phyloP scores from a whole-genome alignment of 495 filamentous ascomycete species.

The Penicillium ochrochloron region DNA sequence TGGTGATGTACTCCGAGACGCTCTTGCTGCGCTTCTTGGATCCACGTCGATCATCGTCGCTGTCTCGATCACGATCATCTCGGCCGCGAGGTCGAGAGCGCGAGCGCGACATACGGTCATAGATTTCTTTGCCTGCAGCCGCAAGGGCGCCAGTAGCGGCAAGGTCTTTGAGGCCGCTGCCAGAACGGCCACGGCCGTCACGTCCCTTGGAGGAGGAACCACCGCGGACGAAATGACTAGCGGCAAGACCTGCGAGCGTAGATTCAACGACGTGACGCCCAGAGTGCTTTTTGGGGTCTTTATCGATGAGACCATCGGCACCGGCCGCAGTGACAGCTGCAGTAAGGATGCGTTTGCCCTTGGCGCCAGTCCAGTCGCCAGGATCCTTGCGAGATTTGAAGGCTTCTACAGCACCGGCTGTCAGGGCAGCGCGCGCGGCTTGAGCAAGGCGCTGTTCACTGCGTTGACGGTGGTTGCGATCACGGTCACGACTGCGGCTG shows the following conservation, averaged over 20 bases:
- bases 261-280: slow-evolving; percentile 72
- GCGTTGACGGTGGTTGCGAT: slow-evolving; percentile 38
- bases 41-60: slow-evolving; percentile 45
- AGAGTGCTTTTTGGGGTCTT: slow-evolving; percentile 72
- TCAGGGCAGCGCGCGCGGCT: slow-evolving; percentile 82
- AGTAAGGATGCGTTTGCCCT: slow-evolving; percentile 85
- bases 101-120: slow-evolving; percentile 63
- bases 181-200: slow-evolving; percentile 30
- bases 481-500: slow-evolving; percentile 40
- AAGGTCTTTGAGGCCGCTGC: slow-evolving; percentile 62
- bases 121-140: slow-evolving; percentile 78
- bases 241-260: slow-evolving; percentile 81
- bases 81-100: slow-evolving; percentile 62
- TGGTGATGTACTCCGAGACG: slow-evolving; percentile 59
- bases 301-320: slow-evolving; percentile 75
- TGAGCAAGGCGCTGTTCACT: slow-evolving; percentile 74
- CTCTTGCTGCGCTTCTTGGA: slow-evolving; percentile 58
- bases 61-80: slow-evolving; percentile 40
- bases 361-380: slow-evolving; percentile 81
- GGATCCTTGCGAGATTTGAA: slow-evolving; percentile 85
- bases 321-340: slow-evolving; percentile 84
- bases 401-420: slow-evolving; percentile 85
- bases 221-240: slow-evolving; percentile 81
- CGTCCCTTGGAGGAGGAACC: slow-evolving; percentile 44
- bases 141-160: slow-evolving; percentile 78